Evolutionary conservation across 768 basidiomycete species (phyloP).

Genomic region (Boletellus emodensis): DNA sequence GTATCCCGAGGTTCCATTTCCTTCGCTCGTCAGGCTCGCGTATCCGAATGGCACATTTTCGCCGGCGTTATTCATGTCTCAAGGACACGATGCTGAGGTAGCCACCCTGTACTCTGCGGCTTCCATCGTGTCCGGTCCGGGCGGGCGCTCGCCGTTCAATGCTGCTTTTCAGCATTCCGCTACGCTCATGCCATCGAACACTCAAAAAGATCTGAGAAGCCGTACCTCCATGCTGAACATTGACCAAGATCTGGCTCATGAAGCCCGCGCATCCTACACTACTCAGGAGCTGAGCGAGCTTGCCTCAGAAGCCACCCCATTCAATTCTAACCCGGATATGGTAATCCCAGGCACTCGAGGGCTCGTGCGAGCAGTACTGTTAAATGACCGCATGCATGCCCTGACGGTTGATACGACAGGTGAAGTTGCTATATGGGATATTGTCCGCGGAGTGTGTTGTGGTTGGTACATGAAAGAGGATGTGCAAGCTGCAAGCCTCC

Average conservation of each 20-base stretch:
- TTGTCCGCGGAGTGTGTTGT: slow-evolving; percentile 70
- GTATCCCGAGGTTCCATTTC: slow-evolving; percentile 64
- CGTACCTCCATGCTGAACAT: slow-evolving; percentile 17
- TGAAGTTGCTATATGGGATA: slow-evolving; percentile 90
- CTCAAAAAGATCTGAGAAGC: slow-evolving; percentile 17
- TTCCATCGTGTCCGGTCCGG: slow-evolving; percentile 67
- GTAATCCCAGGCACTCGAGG: slow-evolving; percentile 75
- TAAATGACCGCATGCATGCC: slow-evolving; percentile 89
- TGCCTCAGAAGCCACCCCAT: slow-evolving; percentile 68
- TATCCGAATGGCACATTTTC: slow-evolving; percentile 64
- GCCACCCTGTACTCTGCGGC: slow-evolving; percentile 87
- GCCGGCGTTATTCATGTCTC: slow-evolving; percentile 29
- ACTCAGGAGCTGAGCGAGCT: slow-evolving; percentile 74
- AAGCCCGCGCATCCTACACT: slow-evolving; percentile 47
- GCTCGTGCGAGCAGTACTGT: slow-evolving; percentile 72
- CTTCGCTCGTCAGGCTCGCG: slow-evolving; percentile 63
- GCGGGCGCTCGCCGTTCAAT: slow-evolving; percentile 36
- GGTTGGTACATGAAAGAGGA: slow-evolving; percentile 68
- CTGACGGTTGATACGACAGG: slow-evolving; percentile 88
- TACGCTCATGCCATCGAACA: slow-evolving; percentile 26
- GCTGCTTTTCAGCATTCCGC: slow-evolving; percentile 32
- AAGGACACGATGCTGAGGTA: slow-evolving; percentile 67
- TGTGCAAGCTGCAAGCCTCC: slow-evolving; percentile 52
- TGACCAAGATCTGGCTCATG: slow-evolving; percentile 31
- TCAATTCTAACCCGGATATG: slow-evolving; percentile 56